Percentiles rank a stretch among this genome's conserved stretches.
Evolutionary conservation across 192 early-diverging fungal genomes (phyloP).

Genomic region (Piromyces finnis): DNA sequence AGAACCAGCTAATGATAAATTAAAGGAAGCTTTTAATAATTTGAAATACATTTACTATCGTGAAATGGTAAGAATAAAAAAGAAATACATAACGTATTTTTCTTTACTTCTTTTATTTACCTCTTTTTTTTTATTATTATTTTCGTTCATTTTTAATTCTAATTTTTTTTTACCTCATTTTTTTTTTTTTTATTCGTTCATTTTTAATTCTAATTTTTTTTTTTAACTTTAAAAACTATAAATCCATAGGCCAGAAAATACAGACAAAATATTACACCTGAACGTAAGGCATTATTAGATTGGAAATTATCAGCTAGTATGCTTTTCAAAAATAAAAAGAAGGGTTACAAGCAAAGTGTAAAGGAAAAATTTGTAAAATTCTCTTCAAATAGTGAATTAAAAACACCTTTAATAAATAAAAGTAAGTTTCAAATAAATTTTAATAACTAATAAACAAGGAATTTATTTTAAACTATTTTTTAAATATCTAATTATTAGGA

Average conservation of each 20-base stretch:
- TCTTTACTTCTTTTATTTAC: too few species aligned
- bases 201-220: too few species aligned
- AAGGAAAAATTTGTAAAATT: neutral
- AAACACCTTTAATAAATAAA: neutral
- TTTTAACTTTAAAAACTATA: too few species aligned
- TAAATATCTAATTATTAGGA: too few species aligned
- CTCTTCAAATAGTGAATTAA: neutral
- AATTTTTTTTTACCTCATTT: too few species aligned
- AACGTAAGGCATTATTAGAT: neutral
- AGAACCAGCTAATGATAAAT: neutral
- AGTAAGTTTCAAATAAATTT: too few species aligned
- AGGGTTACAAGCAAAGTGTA: neutral
- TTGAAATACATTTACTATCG: neutral
- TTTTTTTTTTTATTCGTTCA: too few species aligned
- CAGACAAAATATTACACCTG: neutral
- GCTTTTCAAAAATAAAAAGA: neutral
- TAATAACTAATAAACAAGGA: too few species aligned
- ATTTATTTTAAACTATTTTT: too few species aligned
- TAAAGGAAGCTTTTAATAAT: neutral
- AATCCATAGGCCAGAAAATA: neutral
- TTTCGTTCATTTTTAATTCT: too few species aligned
- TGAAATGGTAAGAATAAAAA: neutral
- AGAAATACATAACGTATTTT: too few species aligned
- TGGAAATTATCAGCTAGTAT: neutral
- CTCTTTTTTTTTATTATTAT: too few species aligned